These are phyloP conservation scores for Pezicula radicicola DNA, from an alignment of 2,329 filamentous ascomycete genomes.

Conservation along the genomic window DNA sequence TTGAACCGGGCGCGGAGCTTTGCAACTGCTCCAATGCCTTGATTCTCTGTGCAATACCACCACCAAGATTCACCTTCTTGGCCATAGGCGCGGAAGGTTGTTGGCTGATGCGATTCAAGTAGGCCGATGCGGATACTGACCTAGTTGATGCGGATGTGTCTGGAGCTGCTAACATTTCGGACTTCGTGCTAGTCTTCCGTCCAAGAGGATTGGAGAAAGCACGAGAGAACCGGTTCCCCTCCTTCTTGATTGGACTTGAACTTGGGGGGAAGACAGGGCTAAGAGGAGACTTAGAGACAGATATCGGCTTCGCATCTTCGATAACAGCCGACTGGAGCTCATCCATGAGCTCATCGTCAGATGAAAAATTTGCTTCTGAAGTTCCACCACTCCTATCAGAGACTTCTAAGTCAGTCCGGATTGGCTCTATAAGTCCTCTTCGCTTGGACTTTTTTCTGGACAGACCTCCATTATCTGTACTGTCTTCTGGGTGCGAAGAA, in stretches of 20 bases:
- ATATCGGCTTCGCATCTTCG: slow-evolving; percentile 78
- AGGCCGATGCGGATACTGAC: slow-evolving; percentile 48
- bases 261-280: slow-evolving; percentile 56
- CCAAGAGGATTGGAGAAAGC: slow-evolving; percentile 32
- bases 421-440: slow-evolving; percentile 43
- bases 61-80: slow-evolving; percentile 81
- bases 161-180: slow-evolving; percentile 37
- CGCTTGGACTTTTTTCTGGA: slow-evolving; percentile 19
- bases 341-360: slow-evolving; percentile 82
- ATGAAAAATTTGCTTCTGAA: slow-evolving; percentile 49
- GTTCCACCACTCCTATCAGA: slow-evolving; percentile 27
- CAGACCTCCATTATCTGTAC: slow-evolving; percentile 12
- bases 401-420: slow-evolving; percentile 45
- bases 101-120: slow-evolving; percentile 53
- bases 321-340: slow-evolving; percentile 80
- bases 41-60: slow-evolving; percentile 90
- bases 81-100: slow-evolving; percentile 46
- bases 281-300: slow-evolving; percentile 79
- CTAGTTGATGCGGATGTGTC: slow-evolving; percentile 22
- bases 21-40: slow-evolving; percentile 85
- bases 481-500: slow-evolving; percentile 18
- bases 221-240: slow-evolving; percentile 24
- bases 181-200: slow-evolving; percentile 27
- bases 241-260: slow-evolving; percentile 19
- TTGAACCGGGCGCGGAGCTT: slow-evolving; percentile 37